Evolutionary conservation across 2,329 filamentous ascomycete genomes (phyloP).

Genomic region (Septoria linicola): DNA sequence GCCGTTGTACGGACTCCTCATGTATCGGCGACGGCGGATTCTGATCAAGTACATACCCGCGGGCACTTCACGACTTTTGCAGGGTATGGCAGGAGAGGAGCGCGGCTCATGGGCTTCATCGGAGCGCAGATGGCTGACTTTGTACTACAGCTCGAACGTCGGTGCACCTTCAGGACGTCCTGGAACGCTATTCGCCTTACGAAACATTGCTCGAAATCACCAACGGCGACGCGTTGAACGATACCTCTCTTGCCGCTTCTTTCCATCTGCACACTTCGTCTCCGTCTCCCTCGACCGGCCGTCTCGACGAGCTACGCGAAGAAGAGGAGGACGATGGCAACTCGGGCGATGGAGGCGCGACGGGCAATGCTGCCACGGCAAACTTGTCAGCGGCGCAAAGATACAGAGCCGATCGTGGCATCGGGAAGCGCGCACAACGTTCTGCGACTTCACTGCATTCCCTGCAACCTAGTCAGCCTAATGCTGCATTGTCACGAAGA

Average conservation of each 20-base stretch:
- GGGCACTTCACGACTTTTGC: conserved; percentile 82
- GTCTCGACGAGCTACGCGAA: conserved; percentile 90
- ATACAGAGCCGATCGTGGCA: conserved; percentile 29
- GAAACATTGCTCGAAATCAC: conserved; percentile 80
- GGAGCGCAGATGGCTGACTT: conserved; percentile 3
- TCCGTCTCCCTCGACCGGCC: conserved; percentile 78
- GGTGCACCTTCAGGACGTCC: conserved; percentile 63
- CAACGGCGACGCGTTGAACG: conserved; percentile 74
- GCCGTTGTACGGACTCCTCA: conserved; percentile 86
- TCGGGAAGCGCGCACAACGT: conserved; percentile 19
- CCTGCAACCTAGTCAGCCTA: not conserved
- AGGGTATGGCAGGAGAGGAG: conserved; percentile 63
- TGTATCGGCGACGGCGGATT: conserved; percentile 85
- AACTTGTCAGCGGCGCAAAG: conserved; percentile 27
- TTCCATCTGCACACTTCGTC: conserved; percentile 88
- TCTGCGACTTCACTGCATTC: conserved; percentile 25
- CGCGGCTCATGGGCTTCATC: not conserved
- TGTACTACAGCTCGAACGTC: conserved; percentile 69
- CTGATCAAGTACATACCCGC: conserved; percentile 91
- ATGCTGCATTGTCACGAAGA: conserved; percentile 2
- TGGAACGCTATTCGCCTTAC: conserved; percentile 74
- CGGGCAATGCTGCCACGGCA: conserved; percentile 13
- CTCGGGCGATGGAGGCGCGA: conserved; percentile 8
- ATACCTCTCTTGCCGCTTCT: conserved; percentile 81
- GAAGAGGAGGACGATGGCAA: conserved; percentile 70